Evolutionary conservation across 2,329 filamentous ascomycete species (phyloP).

Genomic region (Pseudopyrenochaeta lycopersici): DNA sequence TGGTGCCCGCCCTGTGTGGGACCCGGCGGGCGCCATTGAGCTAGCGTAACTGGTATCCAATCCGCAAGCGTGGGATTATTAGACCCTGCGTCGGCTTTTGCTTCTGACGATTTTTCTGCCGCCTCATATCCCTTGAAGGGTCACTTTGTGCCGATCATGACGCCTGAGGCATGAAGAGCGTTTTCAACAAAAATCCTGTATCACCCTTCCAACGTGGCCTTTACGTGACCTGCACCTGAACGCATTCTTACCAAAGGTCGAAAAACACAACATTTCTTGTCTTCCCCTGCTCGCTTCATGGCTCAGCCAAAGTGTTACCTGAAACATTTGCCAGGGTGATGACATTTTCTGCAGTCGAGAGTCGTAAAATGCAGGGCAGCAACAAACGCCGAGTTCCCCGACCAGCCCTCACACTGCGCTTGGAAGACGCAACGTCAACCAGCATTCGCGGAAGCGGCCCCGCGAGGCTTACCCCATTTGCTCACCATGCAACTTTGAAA

Average conservation of each 20-base stretch:
- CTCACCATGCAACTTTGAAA: constrained; percentile 2
- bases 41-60: constrained; percentile 27
- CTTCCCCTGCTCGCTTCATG: neutral
- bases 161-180: constrained; percentile 33
- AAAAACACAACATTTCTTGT: neutral
- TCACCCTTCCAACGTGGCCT: constrained; percentile 12
- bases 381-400: neutral
- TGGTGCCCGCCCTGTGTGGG: constrained; percentile 18
- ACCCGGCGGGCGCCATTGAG: constrained; percentile 18
- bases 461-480: constrained; percentile 1
- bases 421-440: constrained; percentile 7
- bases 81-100: constrained; percentile 37
- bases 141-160: constrained; percentile 38
- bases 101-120: constrained; percentile 31
- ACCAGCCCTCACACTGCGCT: constrained; percentile 4
- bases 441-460: constrained; percentile 1
- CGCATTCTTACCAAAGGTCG: too few species aligned
- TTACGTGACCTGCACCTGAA: neutral
- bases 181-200: constrained; percentile 10
- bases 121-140: constrained; percentile 24
- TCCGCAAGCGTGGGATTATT: constrained; percentile 22
- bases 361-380: constrained; percentile 5
- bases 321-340: neutral
- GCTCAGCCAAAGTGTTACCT: neutral
- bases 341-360: neutral